phyloP scores from a whole-genome alignment of 805 yeast species.

The Candida khao-thaluensis region DNA sequence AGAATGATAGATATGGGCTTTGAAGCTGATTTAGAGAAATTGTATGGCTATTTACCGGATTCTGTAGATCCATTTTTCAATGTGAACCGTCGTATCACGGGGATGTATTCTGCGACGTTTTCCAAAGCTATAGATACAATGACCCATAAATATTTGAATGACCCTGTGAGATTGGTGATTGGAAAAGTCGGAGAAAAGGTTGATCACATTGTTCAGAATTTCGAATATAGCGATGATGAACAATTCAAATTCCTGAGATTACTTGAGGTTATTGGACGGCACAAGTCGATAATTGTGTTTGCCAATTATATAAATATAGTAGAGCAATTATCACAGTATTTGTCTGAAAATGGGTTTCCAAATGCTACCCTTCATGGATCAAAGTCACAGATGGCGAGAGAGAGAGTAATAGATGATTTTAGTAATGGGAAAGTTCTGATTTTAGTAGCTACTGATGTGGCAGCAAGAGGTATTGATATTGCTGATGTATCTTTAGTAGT shows the following conservation, averaged over 20 bases:
- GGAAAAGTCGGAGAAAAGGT: slow-evolving; percentile 67
- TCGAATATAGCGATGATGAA: slow-evolving; percentile 39
- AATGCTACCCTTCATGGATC: slow-evolving; percentile 76
- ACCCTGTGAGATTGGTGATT: slow-evolving; percentile 64
- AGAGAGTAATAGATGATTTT: slow-evolving; percentile 64
- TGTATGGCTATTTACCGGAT: slow-evolving; percentile 55
- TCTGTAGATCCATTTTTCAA: slow-evolving; percentile 40
- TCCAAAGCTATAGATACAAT: slow-evolving; percentile 69
- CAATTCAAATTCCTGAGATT: slow-evolving; percentile 44
- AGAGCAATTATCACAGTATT: slow-evolving; percentile 57
- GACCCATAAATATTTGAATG: slow-evolving; percentile 56
- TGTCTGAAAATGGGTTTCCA: slow-evolving; percentile 43
- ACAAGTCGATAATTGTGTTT: slow-evolving; percentile 72
- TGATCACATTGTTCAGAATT: slow-evolving; percentile 68
- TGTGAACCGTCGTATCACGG: slow-evolving; percentile 51
- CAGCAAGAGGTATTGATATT: slow-evolving; percentile 95
- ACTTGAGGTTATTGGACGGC: slow-evolving; percentile 34
- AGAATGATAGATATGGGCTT: slow-evolving; percentile 95
- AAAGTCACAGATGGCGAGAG: slow-evolving; percentile 82
- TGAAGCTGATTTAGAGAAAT: slow-evolving; percentile 69
- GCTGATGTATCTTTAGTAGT: slow-evolving; percentile 80
- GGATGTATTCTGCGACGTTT: slow-evolving; percentile 96
- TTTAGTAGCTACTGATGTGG: slow-evolving; percentile 90
- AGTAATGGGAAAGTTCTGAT: slow-evolving; percentile 55
- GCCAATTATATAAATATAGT: slow-evolving; percentile 75